These are phyloP conservation scores for Bruguiera hainesii DNA, from an alignment of 441 rosid genomes.

Conservation along the genomic window DNA sequence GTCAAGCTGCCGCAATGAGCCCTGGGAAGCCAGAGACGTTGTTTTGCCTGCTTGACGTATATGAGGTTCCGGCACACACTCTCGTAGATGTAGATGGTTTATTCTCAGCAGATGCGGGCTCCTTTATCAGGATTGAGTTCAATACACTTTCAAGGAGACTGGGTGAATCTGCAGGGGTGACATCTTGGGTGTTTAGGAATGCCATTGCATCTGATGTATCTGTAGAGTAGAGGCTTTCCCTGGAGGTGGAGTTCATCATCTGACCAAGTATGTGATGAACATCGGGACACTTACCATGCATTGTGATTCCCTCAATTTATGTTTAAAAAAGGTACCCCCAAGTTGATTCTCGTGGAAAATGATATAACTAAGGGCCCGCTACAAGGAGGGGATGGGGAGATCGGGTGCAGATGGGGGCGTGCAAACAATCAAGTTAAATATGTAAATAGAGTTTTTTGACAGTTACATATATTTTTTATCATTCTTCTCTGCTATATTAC, in stretches of 20 bases:
- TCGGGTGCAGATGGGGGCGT: no score
- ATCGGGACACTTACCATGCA: constrained; percentile 54
- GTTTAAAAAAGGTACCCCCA: constrained; percentile 29
- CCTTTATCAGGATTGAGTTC: constrained; percentile 51
- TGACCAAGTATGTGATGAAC: constrained; percentile 80
- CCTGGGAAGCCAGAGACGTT: constrained; percentile 62
- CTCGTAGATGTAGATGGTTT: constrained; percentile 46
- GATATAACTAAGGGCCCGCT: constrained; percentile 20
- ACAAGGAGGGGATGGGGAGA: no score
- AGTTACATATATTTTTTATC: no score
- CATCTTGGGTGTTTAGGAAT: constrained; percentile 45
- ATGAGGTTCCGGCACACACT: constrained; percentile 50
- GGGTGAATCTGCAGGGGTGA: constrained; percentile 38
- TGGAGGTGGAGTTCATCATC: constrained; percentile 66
- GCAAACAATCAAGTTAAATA: no score
- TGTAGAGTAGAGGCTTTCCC: constrained; percentile 38
- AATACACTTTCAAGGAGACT: constrained; percentile 43
- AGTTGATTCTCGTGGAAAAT: constrained; percentile 46
- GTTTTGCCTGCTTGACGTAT: constrained; percentile 65
- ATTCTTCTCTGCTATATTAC: no score
- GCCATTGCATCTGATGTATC: constrained; percentile 53
- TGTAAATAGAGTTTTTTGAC: no score
- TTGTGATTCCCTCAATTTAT: constrained; percentile 40
- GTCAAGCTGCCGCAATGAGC: constrained; percentile 59
- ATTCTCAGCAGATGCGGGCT: constrained; percentile 47